Conservation (phyloP, 1,139 yeast genomes). For the Yamadazyma jaroonii region DNA sequence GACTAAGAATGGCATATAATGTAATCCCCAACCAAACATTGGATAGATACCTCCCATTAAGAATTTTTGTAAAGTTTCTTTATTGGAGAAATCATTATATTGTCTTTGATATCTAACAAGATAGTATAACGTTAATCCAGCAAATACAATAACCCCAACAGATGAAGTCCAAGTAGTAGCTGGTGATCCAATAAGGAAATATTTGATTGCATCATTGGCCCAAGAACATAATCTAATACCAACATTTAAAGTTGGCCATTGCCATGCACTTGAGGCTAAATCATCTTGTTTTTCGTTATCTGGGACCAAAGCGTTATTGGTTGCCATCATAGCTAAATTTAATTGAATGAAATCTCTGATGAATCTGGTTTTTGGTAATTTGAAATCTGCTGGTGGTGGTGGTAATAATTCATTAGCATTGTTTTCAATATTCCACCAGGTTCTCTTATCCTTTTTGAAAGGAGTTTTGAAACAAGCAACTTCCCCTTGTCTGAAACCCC, state of each 20-base stretch:
- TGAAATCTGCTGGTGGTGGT: conserved; percentile 66
- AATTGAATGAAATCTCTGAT: conserved; percentile 87
- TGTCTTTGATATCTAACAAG: conserved; percentile 95
- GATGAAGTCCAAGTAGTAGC: conserved; percentile 94
- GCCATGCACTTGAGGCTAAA: conserved; percentile 92
- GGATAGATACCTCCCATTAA: conserved; percentile 88
- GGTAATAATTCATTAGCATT: conserved; percentile 78
- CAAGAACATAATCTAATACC: conserved; percentile 97
- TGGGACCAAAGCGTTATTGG: conserved; percentile 93
- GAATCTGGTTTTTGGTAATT: conserved; percentile 80
- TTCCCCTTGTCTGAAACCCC: conserved; percentile 99
- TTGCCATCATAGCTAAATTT: conserved; percentile 98
- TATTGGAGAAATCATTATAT: conserved; percentile 57
- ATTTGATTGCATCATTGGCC: conserved; percentile 77
- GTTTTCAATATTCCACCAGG: conserved; percentile 97
- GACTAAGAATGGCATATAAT: conserved; percentile 82
- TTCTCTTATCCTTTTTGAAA: conserved; percentile 81
- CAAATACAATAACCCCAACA: conserved; percentile 62
- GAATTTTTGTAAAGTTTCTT: conserved; percentile 30
- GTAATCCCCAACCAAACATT: conserved; percentile 94
- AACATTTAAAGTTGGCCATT: conserved; percentile 93
- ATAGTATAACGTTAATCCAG: conserved; percentile 52
- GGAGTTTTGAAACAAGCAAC: conserved; percentile 81
- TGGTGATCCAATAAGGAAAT: conserved; percentile 90
- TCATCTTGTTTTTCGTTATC: conserved; percentile 90